Evolutionary conservation across 306 rosid species (phyloP).

Genomic region (Datisca glomerata): DNA sequence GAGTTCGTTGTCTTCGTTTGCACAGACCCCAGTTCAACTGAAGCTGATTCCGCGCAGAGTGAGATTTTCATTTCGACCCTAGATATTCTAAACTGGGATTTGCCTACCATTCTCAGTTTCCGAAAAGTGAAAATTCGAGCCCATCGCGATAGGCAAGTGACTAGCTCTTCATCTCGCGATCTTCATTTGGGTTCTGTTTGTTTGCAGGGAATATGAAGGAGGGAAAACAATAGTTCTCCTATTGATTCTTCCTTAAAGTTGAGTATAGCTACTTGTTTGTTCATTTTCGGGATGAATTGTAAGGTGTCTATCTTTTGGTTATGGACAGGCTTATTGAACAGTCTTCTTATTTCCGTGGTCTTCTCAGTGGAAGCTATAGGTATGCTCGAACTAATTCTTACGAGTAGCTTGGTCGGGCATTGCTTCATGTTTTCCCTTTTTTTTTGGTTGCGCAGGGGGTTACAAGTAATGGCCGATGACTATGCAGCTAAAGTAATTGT

Average conservation of each 20-base stretch:
- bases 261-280: no score
- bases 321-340: constrained; percentile 43
- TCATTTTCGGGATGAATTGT: constrained; percentile 4
- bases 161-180: neutral
- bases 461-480: no score
- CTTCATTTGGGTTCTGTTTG: no score
- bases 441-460: no score
- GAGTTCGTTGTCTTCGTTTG: constrained; percentile 31
- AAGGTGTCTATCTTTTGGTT: neutral
- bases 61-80: constrained; percentile 24
- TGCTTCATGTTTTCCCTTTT: no score
- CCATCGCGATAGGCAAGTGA: constrained; percentile 28
- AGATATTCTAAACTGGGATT: constrained; percentile 39
- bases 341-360: constrained; percentile 56
- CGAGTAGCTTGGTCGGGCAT: no score
- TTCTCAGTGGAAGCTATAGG: constrained; percentile 66
- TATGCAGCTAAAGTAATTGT: no score
- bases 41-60: constrained; percentile 5
- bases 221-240: neutral
- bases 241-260: neutral
- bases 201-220: no score
- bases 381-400: constrained; percentile 2
- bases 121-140: constrained; percentile 36
- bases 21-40: constrained; percentile 18
- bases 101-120: constrained; percentile 22